These are phyloP conservation scores for Phytophthora hybrid DNA, from an alignment of 352 stramenopile species.

Conservation along the genomic window DNA sequence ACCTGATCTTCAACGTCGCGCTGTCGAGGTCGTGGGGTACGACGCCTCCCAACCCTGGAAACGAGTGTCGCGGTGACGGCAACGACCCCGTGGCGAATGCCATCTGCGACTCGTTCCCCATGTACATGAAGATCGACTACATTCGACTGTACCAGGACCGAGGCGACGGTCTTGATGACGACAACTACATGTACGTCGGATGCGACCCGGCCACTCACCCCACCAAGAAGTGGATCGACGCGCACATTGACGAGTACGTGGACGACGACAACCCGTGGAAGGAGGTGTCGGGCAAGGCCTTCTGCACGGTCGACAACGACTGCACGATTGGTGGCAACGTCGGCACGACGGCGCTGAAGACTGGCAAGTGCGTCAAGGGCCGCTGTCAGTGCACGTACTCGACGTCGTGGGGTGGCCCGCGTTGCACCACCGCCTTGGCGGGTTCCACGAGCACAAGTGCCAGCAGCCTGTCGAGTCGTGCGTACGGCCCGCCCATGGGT, in stretches of 20 bases:
- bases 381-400: conserved; percentile 60
- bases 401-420: conserved; percentile 61
- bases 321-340: conserved; percentile 57
- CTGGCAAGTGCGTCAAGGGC: conserved; percentile 52
- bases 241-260: conserved; percentile 70
- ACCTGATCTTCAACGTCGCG: conserved; percentile 72
- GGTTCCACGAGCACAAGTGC: conserved; percentile 39
- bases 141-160: conserved; percentile 80
- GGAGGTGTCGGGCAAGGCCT: conserved; percentile 50
- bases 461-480: conserved; percentile 38
- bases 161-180: conserved; percentile 33
- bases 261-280: conserved; percentile 61
- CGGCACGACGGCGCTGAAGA: conserved; percentile 37
- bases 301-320: conserved; percentile 55
- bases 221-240: conserved; percentile 76
- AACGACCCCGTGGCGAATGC: conserved; percentile 55
- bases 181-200: conserved; percentile 64
- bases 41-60: conserved; percentile 52
- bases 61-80: conserved; percentile 58
- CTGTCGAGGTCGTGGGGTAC: conserved; percentile 55
- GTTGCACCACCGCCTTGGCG: conserved; percentile 54
- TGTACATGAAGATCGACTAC: conserved; percentile 92
- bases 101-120: conserved; percentile 82
- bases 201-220: conserved; percentile 71
- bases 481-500: conserved; percentile 63